Percentiles rank a stretch among this genome's conserved stretches.
phyloP scores from a whole-genome alignment of 1,284 basidiomycete species.

The Fomitopsis palustris region DNA sequence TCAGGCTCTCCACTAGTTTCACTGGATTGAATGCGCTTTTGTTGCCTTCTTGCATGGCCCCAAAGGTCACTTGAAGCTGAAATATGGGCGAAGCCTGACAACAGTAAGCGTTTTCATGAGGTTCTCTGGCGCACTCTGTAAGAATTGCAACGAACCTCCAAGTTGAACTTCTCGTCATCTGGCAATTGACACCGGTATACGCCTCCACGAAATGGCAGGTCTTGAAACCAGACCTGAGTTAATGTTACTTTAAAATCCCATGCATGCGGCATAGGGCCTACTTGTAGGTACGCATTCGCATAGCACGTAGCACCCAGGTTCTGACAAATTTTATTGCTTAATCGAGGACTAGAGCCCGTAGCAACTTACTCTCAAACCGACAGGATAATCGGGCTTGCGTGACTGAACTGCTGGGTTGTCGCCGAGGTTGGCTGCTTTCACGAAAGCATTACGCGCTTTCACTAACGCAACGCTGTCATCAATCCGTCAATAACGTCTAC shows the following conservation, averaged over 20 bases:
- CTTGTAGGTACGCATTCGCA: slow-evolving; percentile 89
- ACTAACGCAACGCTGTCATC: slow-evolving; percentile 33
- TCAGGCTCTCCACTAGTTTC: slow-evolving; percentile 79
- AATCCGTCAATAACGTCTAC: no score
- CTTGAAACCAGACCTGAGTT: slow-evolving; percentile 58
- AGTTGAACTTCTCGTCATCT: slow-evolving; percentile 45
- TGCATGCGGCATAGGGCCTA: slow-evolving; percentile 23
- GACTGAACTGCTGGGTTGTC: slow-evolving; percentile 48
- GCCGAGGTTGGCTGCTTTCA: slow-evolving; percentile 50
- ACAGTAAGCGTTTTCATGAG: no score
- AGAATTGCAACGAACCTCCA: slow-evolving; percentile 41
- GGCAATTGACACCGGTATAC: slow-evolving; percentile 52
- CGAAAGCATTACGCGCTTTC: slow-evolving; percentile 46
- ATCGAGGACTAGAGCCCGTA: background rate
- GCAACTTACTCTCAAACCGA: slow-evolving; percentile 68
- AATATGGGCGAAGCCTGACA: slow-evolving; percentile 69
- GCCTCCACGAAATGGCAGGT: slow-evolving; percentile 55
- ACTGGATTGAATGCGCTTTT: slow-evolving; percentile 76
- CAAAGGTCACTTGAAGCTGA: slow-evolving; percentile 75
- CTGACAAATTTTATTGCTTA: slow-evolving; percentile 33
- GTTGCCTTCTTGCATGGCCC: slow-evolving; percentile 73
- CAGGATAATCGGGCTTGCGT: slow-evolving; percentile 57
- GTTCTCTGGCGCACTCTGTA: no score
- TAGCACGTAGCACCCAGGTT: slow-evolving; percentile 94
- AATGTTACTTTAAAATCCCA: background rate